Base-by-base conservation (phyloP, 2,329 filamentous ascomycete species). In the Xylariaceae sp. region DNA sequence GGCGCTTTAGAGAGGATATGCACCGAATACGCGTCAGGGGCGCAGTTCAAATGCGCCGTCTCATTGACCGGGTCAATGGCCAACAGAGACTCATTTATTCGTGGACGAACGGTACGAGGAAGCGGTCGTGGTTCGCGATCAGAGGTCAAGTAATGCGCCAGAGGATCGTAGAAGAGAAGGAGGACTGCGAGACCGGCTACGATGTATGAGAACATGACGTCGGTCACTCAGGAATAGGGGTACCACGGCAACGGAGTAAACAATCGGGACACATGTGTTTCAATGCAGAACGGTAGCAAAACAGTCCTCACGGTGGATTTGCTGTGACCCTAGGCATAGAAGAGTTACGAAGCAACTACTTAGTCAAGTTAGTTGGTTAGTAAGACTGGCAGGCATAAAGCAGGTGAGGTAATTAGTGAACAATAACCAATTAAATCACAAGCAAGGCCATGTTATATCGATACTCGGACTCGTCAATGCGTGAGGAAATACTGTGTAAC, bases 51-150 rank as follows among this genome's bases (percentile, higher is more conserved):
- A 9, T 9, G 34, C 13, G 64, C 65, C 17, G 74, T 74, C 53
- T 72, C 72, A 64, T 76, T 74, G 47, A 69, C 64, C 5, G 58
- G 59, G 54, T 82, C 79, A 51, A 82, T 70, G 17, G 81, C 81
- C 55, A 83, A 70, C 42, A 82, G 73, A 52, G 79, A 78, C 68
- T 80, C 76, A 64, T 82, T 81, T 56, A 83, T 73, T 48, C 70
- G 69, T 2, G 80, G 80, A 42, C 77, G 74, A 34, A 77, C 73
- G 23, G 74, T 74, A 39, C 71, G 74, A n/a, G 67, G 69, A 50
- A 74, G 69, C 54, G 60, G 69, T 30, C 64, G 62, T 54, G 66
- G 59, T 64, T 58, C 62, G 15, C 65, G 58, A 13, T 60, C 62
- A 9, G 65, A 67, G 17, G 70, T 75, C 44, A 78, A 63, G 62